These are phyloP conservation scores for Fraxinus xanthoxyloides DNA, from an alignment of 305 asterid species.

Conservation along the genomic window DNA sequence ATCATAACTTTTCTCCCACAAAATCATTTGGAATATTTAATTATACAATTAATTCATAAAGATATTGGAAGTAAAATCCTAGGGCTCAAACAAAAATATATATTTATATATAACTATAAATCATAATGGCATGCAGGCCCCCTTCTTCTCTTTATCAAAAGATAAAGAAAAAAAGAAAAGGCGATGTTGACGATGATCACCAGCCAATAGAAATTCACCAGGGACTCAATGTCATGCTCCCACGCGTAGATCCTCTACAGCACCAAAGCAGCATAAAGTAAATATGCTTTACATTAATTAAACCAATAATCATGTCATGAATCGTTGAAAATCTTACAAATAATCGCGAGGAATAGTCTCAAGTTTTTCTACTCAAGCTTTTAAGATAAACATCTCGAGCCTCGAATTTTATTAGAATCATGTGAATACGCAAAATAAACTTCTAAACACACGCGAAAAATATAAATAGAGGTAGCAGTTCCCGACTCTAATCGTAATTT, in stretches of 20 bases:
- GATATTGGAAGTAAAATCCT: neutral
- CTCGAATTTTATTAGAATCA: neutral
- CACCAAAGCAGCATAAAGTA: neutral
- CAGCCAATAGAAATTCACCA: neutral
- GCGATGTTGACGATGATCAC: neutral
- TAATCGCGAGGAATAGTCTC: neutral
- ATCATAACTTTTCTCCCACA: neutral
- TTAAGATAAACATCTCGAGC: neutral
- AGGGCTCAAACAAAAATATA: neutral
- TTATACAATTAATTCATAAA: neutral
- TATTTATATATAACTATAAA: neutral
- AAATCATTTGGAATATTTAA: neutral
- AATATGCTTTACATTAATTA: neutral
- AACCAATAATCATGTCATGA: neutral
- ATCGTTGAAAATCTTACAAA: neutral
- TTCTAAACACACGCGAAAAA: neutral
- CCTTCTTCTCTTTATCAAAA: neutral
- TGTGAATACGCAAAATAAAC: neutral
- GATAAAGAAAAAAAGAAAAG: neutral
- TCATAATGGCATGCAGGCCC: neutral
- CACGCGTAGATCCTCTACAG: neutral
- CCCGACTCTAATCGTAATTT: neutral
- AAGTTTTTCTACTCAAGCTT: neutral
- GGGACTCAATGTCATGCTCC: neutral
- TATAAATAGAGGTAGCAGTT: neutral